Evolutionary conservation across 2,329 filamentous ascomycete genomes (phyloP).

Genomic region (Fragosphaeria purpurea): DNA sequence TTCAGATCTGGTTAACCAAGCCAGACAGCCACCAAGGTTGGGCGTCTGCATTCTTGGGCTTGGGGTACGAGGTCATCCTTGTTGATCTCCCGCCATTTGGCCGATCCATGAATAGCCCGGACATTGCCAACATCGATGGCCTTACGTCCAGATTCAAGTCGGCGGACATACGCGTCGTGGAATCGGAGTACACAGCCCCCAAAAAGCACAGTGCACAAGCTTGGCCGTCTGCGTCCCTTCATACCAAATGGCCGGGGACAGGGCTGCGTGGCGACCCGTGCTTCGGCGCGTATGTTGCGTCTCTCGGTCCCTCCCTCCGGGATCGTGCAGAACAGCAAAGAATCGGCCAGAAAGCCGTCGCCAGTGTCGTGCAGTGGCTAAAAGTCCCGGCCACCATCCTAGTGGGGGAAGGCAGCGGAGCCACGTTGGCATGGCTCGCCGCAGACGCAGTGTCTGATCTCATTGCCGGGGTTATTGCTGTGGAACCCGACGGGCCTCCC

Average conservation of each 20-base stretch:
- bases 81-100: slow-evolving; percentile 32
- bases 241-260: slow-evolving; percentile 32
- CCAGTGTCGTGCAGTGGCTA: slow-evolving; percentile 7
- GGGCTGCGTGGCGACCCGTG: slow-evolving; percentile 30
- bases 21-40: slow-evolving; percentile 36
- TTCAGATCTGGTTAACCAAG: slow-evolving; percentile 32
- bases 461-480: slow-evolving; percentile 36
- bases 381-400: slow-evolving; percentile 28
- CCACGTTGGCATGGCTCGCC: slow-evolving; percentile 34
- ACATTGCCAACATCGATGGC: slow-evolving; percentile 1
- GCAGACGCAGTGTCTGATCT: slow-evolving; percentile 38
- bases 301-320: slow-evolving; percentile 27
- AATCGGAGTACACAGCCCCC: slow-evolving; percentile 22
- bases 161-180: too few relatives aligned
- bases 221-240: slow-evolving; percentile 19
- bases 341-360: slow-evolving; percentile 8
- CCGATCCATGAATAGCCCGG: slow-evolving; percentile 16
- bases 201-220: slow-evolving; percentile 9
- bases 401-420: slow-evolving; percentile 37
- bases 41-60: slow-evolving; percentile 32
- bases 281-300: slow-evolving; percentile 39
- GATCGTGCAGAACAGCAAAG: slow-evolving; percentile 21
- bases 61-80: slow-evolving; percentile 33
- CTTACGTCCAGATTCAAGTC: too few relatives aligned
- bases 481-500: slow-evolving; percentile 46